A percentile compares a stretch with the other conserved stretches of the same genome.
phyloP scores from a whole-genome alignment of 805 yeast genomes.

The Starmerella tilneyi region DNA sequence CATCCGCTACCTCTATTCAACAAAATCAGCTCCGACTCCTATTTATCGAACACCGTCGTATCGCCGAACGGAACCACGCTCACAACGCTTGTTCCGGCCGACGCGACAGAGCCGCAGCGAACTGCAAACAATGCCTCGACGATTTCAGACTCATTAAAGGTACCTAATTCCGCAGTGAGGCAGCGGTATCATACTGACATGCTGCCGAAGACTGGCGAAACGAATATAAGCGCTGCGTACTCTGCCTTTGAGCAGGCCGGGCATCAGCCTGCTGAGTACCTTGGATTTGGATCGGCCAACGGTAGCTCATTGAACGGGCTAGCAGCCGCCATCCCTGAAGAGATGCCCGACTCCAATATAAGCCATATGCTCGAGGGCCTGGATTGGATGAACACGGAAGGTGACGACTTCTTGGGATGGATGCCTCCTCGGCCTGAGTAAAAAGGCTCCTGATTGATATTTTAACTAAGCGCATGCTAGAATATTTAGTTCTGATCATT shows the following conservation, averaged over 20 bases:
- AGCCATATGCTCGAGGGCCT: constrained; percentile 47
- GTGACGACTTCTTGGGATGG: constrained; percentile 90
- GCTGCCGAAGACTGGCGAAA: no score
- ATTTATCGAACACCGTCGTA: constrained; percentile 71
- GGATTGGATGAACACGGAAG: constrained; percentile 74
- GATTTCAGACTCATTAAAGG: neutral
- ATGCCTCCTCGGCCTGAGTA: constrained; percentile 40
- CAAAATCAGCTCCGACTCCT: constrained; percentile 82
- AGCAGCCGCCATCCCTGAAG: neutral
- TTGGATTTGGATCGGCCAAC: no score
- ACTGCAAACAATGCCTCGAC: neutral
- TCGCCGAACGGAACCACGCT: constrained; percentile 89
- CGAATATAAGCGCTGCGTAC: no score
- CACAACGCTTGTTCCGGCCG: constrained; percentile 80
- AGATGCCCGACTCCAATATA: constrained; percentile 17
- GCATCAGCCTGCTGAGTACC: no score
- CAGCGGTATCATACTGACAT: no score
- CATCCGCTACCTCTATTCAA: constrained; percentile 81
- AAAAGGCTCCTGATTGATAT: no score
- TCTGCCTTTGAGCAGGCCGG: no score
- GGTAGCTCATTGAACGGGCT: no score
- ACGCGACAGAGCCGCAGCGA: constrained; percentile 35
- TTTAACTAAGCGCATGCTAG: no score
- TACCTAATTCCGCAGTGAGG: no score
- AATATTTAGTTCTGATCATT: no score